Conservation (phyloP, 2,329 filamentous ascomycete genomes). For the Dothidotthia symphoricarpi region DNA sequence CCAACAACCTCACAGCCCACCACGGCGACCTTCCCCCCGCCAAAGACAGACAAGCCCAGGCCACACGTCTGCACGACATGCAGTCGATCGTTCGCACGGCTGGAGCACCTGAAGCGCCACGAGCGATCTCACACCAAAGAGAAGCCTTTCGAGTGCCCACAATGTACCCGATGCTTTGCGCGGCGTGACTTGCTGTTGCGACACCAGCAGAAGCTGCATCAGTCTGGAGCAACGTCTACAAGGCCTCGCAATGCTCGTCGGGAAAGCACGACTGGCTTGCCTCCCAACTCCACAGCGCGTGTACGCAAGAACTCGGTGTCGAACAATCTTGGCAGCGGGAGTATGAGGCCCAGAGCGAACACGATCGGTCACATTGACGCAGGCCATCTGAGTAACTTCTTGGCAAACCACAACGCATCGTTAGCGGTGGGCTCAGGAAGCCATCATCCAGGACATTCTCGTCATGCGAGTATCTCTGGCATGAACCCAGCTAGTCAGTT, state of each 20-base stretch:
- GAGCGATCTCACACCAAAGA: slow-evolving; percentile 98
- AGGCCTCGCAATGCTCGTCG: slow-evolving; percentile 78
- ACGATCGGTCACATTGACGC: slow-evolving; percentile 93
- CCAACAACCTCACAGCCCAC: slow-evolving; percentile 22
- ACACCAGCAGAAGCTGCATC: slow-evolving; percentile 98
- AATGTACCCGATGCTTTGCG: slow-evolving; percentile 93
- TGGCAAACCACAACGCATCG: slow-evolving; percentile 57
- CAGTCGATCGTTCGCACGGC: slow-evolving; percentile 83
- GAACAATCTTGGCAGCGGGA: slow-evolving; percentile 53
- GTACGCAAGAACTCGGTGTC: slow-evolving; percentile 92
- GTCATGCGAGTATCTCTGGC: slow-evolving; percentile 72
- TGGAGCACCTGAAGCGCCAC: slow-evolving; percentile 96
- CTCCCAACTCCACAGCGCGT: slow-evolving; percentile 65
- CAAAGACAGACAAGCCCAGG: slow-evolving; percentile 95
- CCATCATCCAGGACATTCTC: slow-evolving; percentile 58
- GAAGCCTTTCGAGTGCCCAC: slow-evolving; percentile 96
- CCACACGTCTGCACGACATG: slow-evolving; percentile 94
- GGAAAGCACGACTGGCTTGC: slow-evolving; percentile 78
- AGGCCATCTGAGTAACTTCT: slow-evolving; percentile 66
- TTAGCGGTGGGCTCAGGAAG: slow-evolving; percentile 52
- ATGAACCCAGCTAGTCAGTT: slow-evolving; percentile 57
- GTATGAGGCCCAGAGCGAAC: slow-evolving; percentile 86
- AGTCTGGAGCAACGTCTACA: slow-evolving; percentile 83
- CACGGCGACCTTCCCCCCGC: slow-evolving; percentile 62
- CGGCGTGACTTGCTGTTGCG: slow-evolving; percentile 85